Base-by-base conservation (phyloP, 495 filamentous ascomycete species). In the Thermothielavioides terrestris region DNA sequence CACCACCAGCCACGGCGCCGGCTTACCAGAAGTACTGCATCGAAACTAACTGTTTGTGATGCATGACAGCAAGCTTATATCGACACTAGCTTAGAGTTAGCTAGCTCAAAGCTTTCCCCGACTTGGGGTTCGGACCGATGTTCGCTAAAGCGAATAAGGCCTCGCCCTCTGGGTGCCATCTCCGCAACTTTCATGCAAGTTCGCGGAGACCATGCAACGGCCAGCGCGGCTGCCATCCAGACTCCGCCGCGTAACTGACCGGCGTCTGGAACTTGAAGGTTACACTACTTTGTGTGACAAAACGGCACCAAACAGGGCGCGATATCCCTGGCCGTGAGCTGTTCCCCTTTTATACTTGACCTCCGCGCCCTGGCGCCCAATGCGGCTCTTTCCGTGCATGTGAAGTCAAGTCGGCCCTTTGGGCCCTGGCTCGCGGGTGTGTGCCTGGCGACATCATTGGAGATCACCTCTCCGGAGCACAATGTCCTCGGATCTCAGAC, bases 341-440 rank as follows among this genome's bases (percentile, higher is more conserved):
- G 26, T 40, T 45, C 50, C 51, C 20, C 15, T 17, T 48, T 39
- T 23, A 41, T 27, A 30, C 50, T 17, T 4, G 18, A 7, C 25
- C 53, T 55, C 56, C 50, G 50, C 41, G 37, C 57, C 15, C 17
- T 9, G 17, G 23, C 39, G 23, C n/a, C 10, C 7, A n/a, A n/a
- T n/a, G 6, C 2, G 25, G 14, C 14, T 28, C 11, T 45, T 5
- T 15, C 22, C 42, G 28, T 20, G 26, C 20, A 34, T 45, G 2
- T n/a, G n/a, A n/a, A n/a, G 11, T 14, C 4, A 39, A 62, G 46
- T 62, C 60, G 57, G 60, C 58, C 54, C 57, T 57, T 62, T 60
- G 30, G 36, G 30, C 20, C 28, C 20, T 23, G 28, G 28, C 20
- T 15, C 25, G 42, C 7, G 11, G 12, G 12, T 30, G 30, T 28